These are phyloP conservation scores for Hypoxylon rubiginosum DNA, from an alignment of 2,329 filamentous ascomycete species.

Conservation along the genomic window DNA sequence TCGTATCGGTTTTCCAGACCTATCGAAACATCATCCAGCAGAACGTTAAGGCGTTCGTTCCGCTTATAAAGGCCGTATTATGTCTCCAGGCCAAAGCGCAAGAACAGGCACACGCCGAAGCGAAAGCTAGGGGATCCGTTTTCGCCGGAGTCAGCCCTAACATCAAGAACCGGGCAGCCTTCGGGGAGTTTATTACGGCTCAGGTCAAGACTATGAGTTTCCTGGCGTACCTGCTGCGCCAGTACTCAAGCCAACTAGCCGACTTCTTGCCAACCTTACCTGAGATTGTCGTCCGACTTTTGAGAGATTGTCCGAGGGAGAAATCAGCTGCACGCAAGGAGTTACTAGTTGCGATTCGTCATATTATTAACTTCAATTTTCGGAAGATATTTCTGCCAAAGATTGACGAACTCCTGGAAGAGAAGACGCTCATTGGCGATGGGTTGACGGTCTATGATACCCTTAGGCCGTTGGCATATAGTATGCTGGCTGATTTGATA, in stretches of 20 bases:
- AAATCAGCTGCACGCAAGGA: conserved; percentile 96
- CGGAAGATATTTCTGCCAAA: conserved; percentile 93
- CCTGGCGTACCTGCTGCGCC: conserved; percentile 88
- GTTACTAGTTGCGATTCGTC: conserved; percentile 92
- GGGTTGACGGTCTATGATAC: conserved; percentile 97
- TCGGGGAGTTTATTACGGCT: conserved; percentile 96
- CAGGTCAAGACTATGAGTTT: conserved; percentile 99
- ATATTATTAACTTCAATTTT: conserved; percentile 99
- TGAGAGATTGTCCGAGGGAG: conserved; percentile 94
- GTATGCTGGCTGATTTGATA: conserved; percentile 97
- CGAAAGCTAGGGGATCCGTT: conserved; percentile 80
- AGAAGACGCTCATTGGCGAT: conserved; percentile 93
- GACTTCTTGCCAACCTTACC: conserved; percentile 91
- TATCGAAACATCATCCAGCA: conserved; percentile 83
- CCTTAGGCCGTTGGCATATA: conserved; percentile 94
- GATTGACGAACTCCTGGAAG: conserved; percentile 94
- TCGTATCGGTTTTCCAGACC: conserved; percentile 97
- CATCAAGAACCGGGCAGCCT: conserved; percentile 93
- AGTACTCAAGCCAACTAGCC: conserved; percentile 86
- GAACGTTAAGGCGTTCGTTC: conserved; percentile 93
- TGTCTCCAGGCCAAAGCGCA: conserved; percentile 92
- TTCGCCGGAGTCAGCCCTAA: conserved; percentile 94
- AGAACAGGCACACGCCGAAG: conserved; percentile 89
- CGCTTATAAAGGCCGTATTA: conserved; percentile 91
- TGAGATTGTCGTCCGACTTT: conserved; percentile 87